phyloP scores from a whole-genome alignment of 192 early-diverging fungal species.

The Podila minutissima region DNA sequence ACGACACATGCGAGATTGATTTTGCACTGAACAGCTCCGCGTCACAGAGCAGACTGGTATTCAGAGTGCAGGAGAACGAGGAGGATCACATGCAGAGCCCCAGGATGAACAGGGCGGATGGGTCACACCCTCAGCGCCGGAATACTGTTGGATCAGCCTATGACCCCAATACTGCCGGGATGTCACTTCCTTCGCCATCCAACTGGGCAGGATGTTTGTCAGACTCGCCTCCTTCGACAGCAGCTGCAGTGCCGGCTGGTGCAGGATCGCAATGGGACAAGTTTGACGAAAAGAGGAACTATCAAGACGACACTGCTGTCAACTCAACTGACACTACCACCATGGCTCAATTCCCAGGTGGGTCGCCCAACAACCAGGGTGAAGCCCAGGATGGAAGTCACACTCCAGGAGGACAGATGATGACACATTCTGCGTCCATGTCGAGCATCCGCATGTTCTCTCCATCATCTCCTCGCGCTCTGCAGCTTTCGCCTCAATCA shows the following conservation, averaged over 20 bases:
- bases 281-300: neutral
- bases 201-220: constrained; percentile 31
- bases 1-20: constrained; percentile 52
- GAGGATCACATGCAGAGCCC: constrained; percentile 10
- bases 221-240: neutral
- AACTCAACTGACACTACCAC: neutral
- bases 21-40: constrained; percentile 40
- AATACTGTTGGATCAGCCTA: constrained; percentile 14
- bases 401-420: neutral
- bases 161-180: constrained; percentile 2
- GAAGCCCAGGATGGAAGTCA: neutral
- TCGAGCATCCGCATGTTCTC: constrained; percentile 9
- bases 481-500: neutral
- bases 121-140: neutral
- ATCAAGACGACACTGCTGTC: neutral
- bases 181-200: constrained; percentile 20
- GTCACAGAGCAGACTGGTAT: constrained; percentile 3
- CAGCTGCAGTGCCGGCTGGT: neutral
- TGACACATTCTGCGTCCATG: constrained; percentile 7
- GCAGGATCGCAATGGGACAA: neutral
- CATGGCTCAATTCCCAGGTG: too few relatives aligned
- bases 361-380: neutral
- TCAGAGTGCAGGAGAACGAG: constrained; percentile 9
- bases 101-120: neutral
- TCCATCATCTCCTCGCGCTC: neutral